Evolutionary conservation across 2,329 filamentous ascomycete genomes (phyloP), one percentile per base, ranked within the genome.

Genomic region (Dactylella cylindrospora): DNA sequence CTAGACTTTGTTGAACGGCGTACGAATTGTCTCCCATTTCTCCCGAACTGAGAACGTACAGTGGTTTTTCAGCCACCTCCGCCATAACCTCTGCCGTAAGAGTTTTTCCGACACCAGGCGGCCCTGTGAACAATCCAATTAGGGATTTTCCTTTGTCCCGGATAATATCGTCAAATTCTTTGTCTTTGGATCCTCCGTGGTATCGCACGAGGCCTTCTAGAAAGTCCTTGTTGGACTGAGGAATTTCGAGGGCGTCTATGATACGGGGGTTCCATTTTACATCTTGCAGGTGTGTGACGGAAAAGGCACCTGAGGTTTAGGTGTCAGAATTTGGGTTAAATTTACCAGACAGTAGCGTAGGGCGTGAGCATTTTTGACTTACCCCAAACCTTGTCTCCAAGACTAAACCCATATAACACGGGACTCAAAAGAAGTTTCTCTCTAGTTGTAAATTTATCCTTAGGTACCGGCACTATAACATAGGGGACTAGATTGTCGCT

Each of bases 1-100:
- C 87, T 95, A 76, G 69, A 93, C 85, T 7, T 76, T 77, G 71
- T 95, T 89, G n/a, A 1, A 95, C 80, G 8, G 78, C 81, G 6
- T 82, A 78, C 0, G 86, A 84, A 70, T 90, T 85, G 0, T 86
- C 90, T 13, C 88, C 88, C 0, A 95, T 78, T 72, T 94, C 88
- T 22, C 88, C 88, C 0, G 86, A 86, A 8, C 65, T 66, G 19
- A 70, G 60, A 17, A 64, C 52, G 36, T 70, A 71, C 6, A 70
- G 67, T 3, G 71, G 71, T 5, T 65, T 64, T 20, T 69, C 65
- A 28, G 69, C 64, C 31, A 66, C 49, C 33, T 72, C 70, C n/a
- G 68, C 66, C n/a, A 71, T 68, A 22, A 64, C 67, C 47, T 74
- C 70, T 5, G 68, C 71, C 2, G 72, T 73, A 25, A 72, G 68